Evolutionary conservation across 2,329 filamentous ascomycete genomes (phyloP), one percentile per base, ranked within the genome.

Genomic region (Chaetomiaceae sp.): DNA sequence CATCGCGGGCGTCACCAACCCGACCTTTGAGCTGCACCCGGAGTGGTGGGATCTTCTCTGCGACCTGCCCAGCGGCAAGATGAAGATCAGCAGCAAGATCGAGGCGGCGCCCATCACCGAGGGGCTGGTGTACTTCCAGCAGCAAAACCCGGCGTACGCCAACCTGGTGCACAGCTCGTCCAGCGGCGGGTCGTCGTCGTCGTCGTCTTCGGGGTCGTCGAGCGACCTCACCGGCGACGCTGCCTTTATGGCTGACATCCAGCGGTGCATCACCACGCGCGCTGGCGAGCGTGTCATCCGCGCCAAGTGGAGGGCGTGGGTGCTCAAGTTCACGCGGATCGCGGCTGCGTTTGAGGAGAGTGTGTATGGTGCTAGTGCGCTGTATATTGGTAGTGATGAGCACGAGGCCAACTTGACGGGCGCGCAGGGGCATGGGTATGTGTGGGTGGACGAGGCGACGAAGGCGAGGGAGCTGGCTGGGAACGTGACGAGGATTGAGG

Each of bases 11-110:
- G 93, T 99, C 35, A 99, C 92, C 1, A 99, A 99, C 65, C 93
- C 93, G 5, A 92, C 90, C 0, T 99, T 99, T 66, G 90, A 92
- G 55, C 83, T 90, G 63, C 92, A 97, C 63, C 88, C 87, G 0
- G 91, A 96, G 66, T 99, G 93, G 93, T 99, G 93, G 93, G 93
- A 99, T 68, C 72, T 99, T 9, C 77, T 99, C 12, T 99, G 93
- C 68, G 93, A 99, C 68, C 75, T 99, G 37, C 87, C 91, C 0
- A 92, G 85, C 1, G 93, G 93, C 9, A 84, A 91, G 38, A 90
- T 99, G 75, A 95, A 93, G 70, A 97, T 99, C 63, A 95, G 89
- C 63, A 89, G 81, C 66, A 85, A 84, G 61, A 91, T 97, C 58
- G 92, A 97, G 56, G 70, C 80, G 19, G 87, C 90, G 0, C 81